phyloP scores from a whole-genome alignment of 768 basidiomycete species.

The Naganishia onofrii region DNA sequence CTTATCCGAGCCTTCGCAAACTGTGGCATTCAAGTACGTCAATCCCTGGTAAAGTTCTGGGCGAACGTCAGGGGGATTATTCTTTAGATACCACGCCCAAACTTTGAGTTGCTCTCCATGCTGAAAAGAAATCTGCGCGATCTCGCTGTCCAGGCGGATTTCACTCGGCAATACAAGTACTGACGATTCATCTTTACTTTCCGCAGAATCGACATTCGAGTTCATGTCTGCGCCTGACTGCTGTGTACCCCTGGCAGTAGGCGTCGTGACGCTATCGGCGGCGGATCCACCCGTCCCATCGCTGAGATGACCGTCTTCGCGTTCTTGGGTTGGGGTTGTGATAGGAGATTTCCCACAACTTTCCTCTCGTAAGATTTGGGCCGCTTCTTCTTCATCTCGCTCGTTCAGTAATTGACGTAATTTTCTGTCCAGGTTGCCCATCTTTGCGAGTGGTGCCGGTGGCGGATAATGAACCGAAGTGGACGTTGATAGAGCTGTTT shows the following conservation, averaged over 20 bases:
- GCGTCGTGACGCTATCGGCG: background rate
- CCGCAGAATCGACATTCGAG: background rate
- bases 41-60: slow-evolving; percentile 92
- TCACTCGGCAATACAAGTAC: slow-evolving; percentile 52
- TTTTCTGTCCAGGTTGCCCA: slow-evolving; percentile 82
- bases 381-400: slow-evolving; percentile 77
- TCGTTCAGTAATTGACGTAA: slow-evolving; percentile 67
- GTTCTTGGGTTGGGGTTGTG: slow-evolving; percentile 3
- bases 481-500: slow-evolving; percentile 88
- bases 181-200: background rate
- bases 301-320: background rate
- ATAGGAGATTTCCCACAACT: slow-evolving; percentile 51
- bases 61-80: slow-evolving; percentile 79
- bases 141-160: slow-evolving; percentile 70
- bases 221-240: background rate
- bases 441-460: slow-evolving; percentile 78
- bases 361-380: slow-evolving; percentile 64
- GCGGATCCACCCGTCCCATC: background rate
- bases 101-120: slow-evolving; percentile 83
- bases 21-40: slow-evolving; percentile 70
- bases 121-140: slow-evolving; percentile 69
- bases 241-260: background rate
- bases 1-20: slow-evolving; percentile 79
- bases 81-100: slow-evolving; percentile 92
- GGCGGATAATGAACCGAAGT: slow-evolving; percentile 88